Percentiles rank a stretch among this genome's conserved stretches.
Conservation (phyloP, 106 monocot genomes). For the Alisma plantagoaquatica region DNA sequence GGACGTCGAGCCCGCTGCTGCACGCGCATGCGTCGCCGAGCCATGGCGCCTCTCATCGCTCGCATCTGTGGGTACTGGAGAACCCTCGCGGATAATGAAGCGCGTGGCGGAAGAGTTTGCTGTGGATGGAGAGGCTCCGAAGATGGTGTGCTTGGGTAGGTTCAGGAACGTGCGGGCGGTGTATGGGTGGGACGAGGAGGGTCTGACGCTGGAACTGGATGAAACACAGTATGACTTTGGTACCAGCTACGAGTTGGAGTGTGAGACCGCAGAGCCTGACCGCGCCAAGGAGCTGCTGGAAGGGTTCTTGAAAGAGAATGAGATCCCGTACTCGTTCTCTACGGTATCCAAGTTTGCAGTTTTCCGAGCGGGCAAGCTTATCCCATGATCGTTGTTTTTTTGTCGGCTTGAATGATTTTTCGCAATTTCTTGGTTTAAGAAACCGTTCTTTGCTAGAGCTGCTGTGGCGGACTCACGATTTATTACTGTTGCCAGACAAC, state of each 20-base stretch:
- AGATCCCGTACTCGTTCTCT: slow-evolving; percentile 51
- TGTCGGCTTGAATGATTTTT: no score
- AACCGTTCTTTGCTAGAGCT: no score
- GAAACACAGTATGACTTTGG: slow-evolving; percentile 86
- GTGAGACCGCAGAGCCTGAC: slow-evolving; percentile 82
- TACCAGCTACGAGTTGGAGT: slow-evolving; percentile 86
- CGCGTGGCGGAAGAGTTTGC: slow-evolving; percentile 38
- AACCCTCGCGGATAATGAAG: slow-evolving; percentile 40
- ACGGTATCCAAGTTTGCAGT: slow-evolving; percentile 64
- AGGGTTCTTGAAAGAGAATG: slow-evolving; percentile 49
- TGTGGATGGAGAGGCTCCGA: slow-evolving; percentile 7
- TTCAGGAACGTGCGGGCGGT: slow-evolving; percentile 90
- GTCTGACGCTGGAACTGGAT: slow-evolving; percentile 74
- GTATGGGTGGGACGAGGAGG: slow-evolving; percentile 66
- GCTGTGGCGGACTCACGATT: no score
- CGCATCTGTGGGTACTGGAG: no score
- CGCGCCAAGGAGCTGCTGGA: slow-evolving; percentile 66
- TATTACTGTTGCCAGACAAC: no score
- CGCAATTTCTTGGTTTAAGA: no score
- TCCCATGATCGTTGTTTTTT: slow-evolving; percentile 27
- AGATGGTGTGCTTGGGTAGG: slow-evolving; percentile 71
- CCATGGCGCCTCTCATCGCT: slow-evolving; percentile 32
- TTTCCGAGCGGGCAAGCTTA: slow-evolving; percentile 72
- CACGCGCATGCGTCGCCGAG: slow-evolving; percentile 41
- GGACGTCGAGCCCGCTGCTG: slow-evolving; percentile 55